Percentiles rank a stretch among this genome's conserved stretches.
phyloP scores from a whole-genome alignment of 192 early-diverging fungal species.

The Coemansia sp. region DNA sequence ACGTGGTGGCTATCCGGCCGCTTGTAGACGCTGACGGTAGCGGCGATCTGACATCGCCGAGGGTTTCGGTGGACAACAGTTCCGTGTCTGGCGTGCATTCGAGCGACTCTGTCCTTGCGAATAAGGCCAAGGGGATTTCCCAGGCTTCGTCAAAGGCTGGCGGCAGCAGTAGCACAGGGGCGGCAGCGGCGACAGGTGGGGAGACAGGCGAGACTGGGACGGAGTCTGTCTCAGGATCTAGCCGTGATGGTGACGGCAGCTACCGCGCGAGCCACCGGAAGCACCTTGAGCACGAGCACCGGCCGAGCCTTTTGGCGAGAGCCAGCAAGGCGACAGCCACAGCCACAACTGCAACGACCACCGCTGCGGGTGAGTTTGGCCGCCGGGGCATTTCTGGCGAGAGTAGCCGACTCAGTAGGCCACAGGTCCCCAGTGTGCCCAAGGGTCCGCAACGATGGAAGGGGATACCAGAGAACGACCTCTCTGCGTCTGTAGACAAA shows the following conservation, averaged over 20 bases:
- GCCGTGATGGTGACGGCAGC: slow-evolving; percentile 1
- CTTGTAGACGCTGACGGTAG: slow-evolving; percentile 19
- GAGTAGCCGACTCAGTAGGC: not conserved
- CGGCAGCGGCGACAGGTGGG: not conserved
- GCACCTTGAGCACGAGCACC: not conserved
- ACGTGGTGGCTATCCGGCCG: slow-evolving; percentile 46
- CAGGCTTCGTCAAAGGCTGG: slow-evolving; percentile 3
- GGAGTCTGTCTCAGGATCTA: slow-evolving; percentile 1
- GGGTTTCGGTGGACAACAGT: slow-evolving; percentile 30
- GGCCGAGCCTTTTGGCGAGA: not conserved
- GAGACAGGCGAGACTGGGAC: slow-evolving; percentile 3
- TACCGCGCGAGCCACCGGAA: not conserved
- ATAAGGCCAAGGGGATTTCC: not conserved
- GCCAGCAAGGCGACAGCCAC: slow-evolving; percentile 1
- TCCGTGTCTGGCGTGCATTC: slow-evolving; percentile 6
- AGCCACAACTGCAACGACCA: not conserved
- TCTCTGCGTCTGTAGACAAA: not conserved
- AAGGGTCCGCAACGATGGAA: slow-evolving; percentile 9
- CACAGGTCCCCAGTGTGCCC: not conserved
- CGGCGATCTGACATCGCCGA: slow-evolving; percentile 24
- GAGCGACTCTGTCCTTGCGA: not conserved
- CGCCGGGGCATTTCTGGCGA: not conserved
- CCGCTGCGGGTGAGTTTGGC: not conserved
- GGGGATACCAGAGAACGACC: not conserved
- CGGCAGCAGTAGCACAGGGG: not conserved